Conservation (phyloP, 768 basidiomycete species). For the Termitomyces sp. region DNA sequence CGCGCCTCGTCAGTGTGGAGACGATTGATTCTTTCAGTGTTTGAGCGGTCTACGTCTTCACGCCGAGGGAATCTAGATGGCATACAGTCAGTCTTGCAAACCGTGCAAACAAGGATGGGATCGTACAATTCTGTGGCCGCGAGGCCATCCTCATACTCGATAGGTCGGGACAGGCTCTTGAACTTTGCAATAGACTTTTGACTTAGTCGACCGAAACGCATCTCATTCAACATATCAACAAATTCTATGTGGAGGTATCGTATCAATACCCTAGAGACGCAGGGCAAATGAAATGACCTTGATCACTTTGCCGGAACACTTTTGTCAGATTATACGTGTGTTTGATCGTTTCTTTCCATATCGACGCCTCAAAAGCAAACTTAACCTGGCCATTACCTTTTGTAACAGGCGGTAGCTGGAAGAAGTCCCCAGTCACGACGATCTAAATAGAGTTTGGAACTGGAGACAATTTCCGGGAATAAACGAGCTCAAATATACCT, state of each 20-base stretch:
- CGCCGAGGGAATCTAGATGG: constrained; percentile 75
- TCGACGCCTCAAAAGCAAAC: constrained; percentile 88
- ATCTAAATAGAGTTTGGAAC: constrained; percentile 37
- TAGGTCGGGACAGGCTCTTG: constrained; percentile 58
- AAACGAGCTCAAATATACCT: constrained; percentile 37
- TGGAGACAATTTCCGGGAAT: neutral
- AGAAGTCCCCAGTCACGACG: constrained; percentile 95
- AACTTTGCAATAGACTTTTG: constrained; percentile 65
- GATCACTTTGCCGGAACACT: constrained; percentile 92
- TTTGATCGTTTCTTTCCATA: constrained; percentile 70
- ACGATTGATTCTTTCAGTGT: constrained; percentile 56
- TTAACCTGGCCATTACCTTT: constrained; percentile 56
- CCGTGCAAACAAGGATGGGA: neutral
- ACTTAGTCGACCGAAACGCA: constrained; percentile 83
- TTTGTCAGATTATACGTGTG: constrained; percentile 90
- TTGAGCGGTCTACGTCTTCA: constrained; percentile 87
- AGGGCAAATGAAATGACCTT: constrained; percentile 43
- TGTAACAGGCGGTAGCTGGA: constrained; percentile 91
- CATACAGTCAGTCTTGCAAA: neutral
- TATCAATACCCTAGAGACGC: neutral
- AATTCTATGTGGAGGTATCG: constrained; percentile 49
- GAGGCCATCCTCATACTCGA: constrained; percentile 74
- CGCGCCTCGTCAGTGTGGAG: constrained; percentile 48
- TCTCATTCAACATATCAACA: constrained; percentile 95
- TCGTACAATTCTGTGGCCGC: constrained; percentile 84